Base-by-base conservation (phyloP, 345 rosid species). In the Gossypium thurberi region DNA sequence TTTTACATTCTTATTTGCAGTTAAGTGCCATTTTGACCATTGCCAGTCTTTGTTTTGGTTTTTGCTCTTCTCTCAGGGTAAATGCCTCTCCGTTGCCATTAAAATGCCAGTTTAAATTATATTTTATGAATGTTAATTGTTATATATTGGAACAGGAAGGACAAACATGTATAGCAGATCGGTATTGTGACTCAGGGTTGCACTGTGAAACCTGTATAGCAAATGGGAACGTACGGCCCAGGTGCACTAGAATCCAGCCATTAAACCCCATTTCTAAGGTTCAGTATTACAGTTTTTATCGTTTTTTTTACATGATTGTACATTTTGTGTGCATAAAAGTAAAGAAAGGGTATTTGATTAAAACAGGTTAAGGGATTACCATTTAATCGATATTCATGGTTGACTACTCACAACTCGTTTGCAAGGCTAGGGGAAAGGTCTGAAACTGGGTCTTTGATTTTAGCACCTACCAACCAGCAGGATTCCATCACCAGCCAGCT, bases 321-420 rank as follows among this genome's bases (percentile, higher is more conserved):
- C 40, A 33, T 5, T 33, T 33, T 33, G 40, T 5, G 40, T 33
- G 40, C 40, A 5, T 33, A 33, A 33, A 33, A 6, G 7, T 33
- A n/a, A n/a, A 44, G 17, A 26, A 28, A 11, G 33, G 7, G 11
- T 25, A 52, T 48, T 5, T 50, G 44, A 23, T 12, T 23, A 47
- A 71, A 71, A 40, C 74, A 88, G 97, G 89, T 82, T 37, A 89
- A 83, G 71, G 86, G 81, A 21, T 82, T 92, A 82, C 86, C 97
- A 15, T 95, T 82, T 75, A 89, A 95, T 78, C 86, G 85, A n/a
- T 92, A 95, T 77, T 87, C 99, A 18, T 95, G 98, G 98, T 72
- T 95, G 47, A 92, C 97, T n/a, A 90, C 98, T 1, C 98, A 95
- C 85, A 95, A 92, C 69, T 86, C 99, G 15, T 95, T 72, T 74